Evolutionary conservation across 2,329 filamentous ascomycete species (phyloP).

Genomic region (Aspergillus calidoustus): DNA sequence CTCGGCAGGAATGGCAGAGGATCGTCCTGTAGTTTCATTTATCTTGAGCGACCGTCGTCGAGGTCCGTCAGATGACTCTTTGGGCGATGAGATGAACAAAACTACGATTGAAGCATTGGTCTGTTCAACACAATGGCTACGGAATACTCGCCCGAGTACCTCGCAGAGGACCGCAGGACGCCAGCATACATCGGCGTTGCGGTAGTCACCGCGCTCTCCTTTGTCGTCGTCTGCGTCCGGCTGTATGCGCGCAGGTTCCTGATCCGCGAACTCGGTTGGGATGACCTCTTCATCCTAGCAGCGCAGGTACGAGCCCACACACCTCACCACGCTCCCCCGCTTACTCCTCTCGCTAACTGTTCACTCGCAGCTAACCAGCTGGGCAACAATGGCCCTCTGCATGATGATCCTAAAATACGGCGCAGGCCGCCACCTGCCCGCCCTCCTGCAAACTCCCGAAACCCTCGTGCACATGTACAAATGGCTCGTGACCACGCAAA

Average conservation of each 20-base stretch:
- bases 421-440: conserved; percentile 21
- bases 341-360: not conserved
- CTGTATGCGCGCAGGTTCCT: conserved; percentile 18
- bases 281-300: conserved; percentile 24
- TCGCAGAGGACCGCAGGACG: conserved; percentile 10
- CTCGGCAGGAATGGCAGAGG: too few relatives aligned
- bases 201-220: conserved; percentile 19
- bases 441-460: conserved; percentile 10
- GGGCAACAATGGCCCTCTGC: conserved; percentile 21
- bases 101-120: too few relatives aligned
- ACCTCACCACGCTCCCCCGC: not conserved
- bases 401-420: conserved; percentile 22
- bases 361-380: conserved; percentile 13
- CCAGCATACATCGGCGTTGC: conserved; percentile 31
- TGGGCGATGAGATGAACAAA: too few relatives aligned
- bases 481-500: conserved; percentile 26
- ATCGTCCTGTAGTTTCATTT: too few relatives aligned
- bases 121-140: not conserved
- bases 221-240: conserved; percentile 17
- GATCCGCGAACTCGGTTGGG: conserved; percentile 24
- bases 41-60: too few relatives aligned
- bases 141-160: not conserved
- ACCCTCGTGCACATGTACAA: conserved; percentile 24
- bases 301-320: conserved; percentile 16
- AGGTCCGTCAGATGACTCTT: too few relatives aligned